These are phyloP conservation scores for Salvia rosmarinus DNA, from an alignment of 257 asterid species.

Conservation along the genomic window DNA sequence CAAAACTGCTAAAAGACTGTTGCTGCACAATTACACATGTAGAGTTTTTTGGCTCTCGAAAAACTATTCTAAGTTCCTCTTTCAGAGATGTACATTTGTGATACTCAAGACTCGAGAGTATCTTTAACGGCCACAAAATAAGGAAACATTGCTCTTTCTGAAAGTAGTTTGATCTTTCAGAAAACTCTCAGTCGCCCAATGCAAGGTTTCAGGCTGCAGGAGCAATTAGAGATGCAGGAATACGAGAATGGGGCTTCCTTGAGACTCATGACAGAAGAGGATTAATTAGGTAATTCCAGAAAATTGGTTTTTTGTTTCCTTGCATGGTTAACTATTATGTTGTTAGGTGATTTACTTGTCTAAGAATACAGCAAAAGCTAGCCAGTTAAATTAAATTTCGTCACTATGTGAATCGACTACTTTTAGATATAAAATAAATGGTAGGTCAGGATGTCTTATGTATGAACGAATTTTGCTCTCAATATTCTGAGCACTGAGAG, in stretches of 20 bases:
- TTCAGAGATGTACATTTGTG: slow-evolving; percentile 17
- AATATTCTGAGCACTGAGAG: slow-evolving; percentile 1
- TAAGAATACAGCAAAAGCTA: not conserved
- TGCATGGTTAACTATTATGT: slow-evolving; percentile 1
- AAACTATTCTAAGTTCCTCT: slow-evolving; percentile 11
- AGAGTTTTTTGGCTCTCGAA: slow-evolving; percentile 11
- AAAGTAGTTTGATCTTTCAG: slow-evolving; percentile 52
- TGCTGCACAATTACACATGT: slow-evolving; percentile 7
- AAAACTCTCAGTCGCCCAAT: slow-evolving; percentile 76
- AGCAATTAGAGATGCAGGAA: slow-evolving; percentile 87
- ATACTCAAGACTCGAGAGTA: slow-evolving; percentile 13
- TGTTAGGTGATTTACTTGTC: slow-evolving; percentile 3
- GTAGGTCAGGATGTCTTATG: slow-evolving; percentile 4
- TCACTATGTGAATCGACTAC: not conserved
- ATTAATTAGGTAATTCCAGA: slow-evolving; percentile 68
- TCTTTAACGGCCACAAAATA: slow-evolving; percentile 21
- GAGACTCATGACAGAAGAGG: slow-evolving; percentile 66
- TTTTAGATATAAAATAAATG: slow-evolving; percentile 5
- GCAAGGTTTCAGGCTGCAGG: slow-evolving; percentile 99
- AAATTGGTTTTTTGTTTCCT: slow-evolving; percentile 27
- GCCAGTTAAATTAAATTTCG: slow-evolving; percentile 18
- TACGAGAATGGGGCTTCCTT: slow-evolving; percentile 89
- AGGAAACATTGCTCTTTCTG: slow-evolving; percentile 25
- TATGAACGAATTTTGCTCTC: not conserved
- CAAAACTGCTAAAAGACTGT: slow-evolving; percentile 24